Evolutionary conservation across 192 early-diverging fungal genomes (phyloP), one percentile per base, ranked within the genome.

Genomic region (Podila epicladia): DNA sequence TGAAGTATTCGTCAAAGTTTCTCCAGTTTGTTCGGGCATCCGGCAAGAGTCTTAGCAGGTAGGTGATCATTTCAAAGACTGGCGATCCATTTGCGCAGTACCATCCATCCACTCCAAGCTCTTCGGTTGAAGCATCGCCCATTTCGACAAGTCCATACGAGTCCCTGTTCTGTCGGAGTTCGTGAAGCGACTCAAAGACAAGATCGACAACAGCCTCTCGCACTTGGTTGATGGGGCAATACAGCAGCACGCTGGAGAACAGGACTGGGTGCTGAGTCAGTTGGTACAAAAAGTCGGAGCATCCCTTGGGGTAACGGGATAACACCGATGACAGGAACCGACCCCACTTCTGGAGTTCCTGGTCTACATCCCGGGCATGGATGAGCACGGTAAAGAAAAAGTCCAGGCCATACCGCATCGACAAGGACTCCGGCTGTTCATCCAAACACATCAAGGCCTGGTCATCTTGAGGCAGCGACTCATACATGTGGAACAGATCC

Each of bases 1-100:
- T 83, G 60, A 84, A 83, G 62, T 84, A 86, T 58, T 86, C 82
- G 31, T 86, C 85, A 72, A 86, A 83, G 60, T 86, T 83, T 0
- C 85, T 57, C 85, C 85, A 86, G 64, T 75, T 83, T 7, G 33
- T 5, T 32, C 73, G 73, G 12, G 85, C 85, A n/a, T 73, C 60
- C n/a, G 72, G 76, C 28, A 86, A 29, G 26, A 86, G 26, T n/a
- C 60, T 35, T 9, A 75, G 57, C 2, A 86, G 61, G 1, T 63
- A 31, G 7, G 59, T 62, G 19, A 82, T 70, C 37, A 86, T 59
- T 3, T 24, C 29, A n/a, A 68, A 60, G 9, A 84, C 73, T 19
- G 69, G 17, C 2, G 75, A 62, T 28, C 69, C 77, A 12, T 60
- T 63, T 11, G 66, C 35, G 33, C 65, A 71, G 22, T 71, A 33